Evolutionary conservation across 257 asterid genomes (phyloP), one percentile per base, ranked within the genome.

Genomic region (Solanum piurae): DNA sequence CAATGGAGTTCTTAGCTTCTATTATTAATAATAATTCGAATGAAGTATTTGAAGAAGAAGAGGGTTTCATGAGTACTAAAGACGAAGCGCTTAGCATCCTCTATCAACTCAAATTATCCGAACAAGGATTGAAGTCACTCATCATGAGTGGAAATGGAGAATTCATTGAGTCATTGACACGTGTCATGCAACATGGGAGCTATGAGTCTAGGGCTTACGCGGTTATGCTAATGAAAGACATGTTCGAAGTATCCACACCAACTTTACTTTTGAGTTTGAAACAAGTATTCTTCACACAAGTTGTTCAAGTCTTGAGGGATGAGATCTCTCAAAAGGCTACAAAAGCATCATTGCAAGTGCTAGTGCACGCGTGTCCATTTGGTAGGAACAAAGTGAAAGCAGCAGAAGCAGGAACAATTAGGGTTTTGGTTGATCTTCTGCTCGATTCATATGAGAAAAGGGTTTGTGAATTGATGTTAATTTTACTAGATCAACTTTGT

Each of bases 371-470:
- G 1, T 93, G 98, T 87, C 93, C 93, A 7, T 88, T 87, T 83
- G 96, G 98, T 36, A 86, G 98, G 66, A 95, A 95, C 86, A 73
- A 92, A 79, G 80, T 93, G 75, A 94, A 92, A 38, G 97, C 95
- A 21, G 98, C 88, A 8, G 97, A 96, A 60, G 90, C 94, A 1
- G 97, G 98, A 2, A 82, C 87, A 0, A 93, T 92, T 40, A 86
- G 88, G 0, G 37, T 89, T 4, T 25, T 93, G 55, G 86, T 96
- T 16, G 95, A 96, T 6, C 93, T 93, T 0, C 89, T 96, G 0
- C 93, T 95, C 11, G 94, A 94, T 5, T 83, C 90, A 3, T 6
- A 79, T 0, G 94, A 96, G 2, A 94, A 88, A 55, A 73, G 98
- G 86, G 71, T 55, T 1, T 88, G 88, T 0, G 99, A 96, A 89